These are phyloP conservation scores for Colletotrichum shisoi DNA, from an alignment of 2,329 filamentous ascomycete genomes.

Conservation along the genomic window DNA sequence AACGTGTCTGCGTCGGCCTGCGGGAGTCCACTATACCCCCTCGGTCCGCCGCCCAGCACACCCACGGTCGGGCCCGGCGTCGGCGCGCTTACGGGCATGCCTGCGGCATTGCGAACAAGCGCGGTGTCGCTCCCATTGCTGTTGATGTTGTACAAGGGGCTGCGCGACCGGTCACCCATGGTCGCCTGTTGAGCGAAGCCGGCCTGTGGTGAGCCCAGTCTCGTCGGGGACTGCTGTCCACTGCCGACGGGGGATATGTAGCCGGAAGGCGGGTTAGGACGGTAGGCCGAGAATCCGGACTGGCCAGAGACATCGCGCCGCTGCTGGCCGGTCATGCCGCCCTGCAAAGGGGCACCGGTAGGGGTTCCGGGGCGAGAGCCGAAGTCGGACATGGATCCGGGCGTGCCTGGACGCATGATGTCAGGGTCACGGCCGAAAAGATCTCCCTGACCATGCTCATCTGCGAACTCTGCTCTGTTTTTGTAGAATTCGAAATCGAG, in stretches of 20 bases:
- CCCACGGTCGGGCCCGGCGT: conserved; percentile 56
- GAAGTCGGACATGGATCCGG: conserved; percentile 59
- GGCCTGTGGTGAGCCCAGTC: conserved; percentile 26
- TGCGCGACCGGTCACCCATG: conserved; percentile 48
- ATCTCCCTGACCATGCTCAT: conserved; percentile 82
- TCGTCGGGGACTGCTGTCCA: conserved; percentile 34
- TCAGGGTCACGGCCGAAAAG: conserved; percentile 69
- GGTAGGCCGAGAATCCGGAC: conserved; percentile 40
- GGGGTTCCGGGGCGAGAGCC: conserved; percentile 63
- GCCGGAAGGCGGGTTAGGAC: conserved; percentile 35
- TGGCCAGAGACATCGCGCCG: conserved; percentile 30
- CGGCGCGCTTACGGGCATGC: conserved; percentile 56
- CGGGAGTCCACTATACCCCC: conserved; percentile 67
- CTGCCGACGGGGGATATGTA: conserved; percentile 40
- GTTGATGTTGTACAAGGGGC: conserved; percentile 57
- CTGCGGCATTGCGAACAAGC: conserved; percentile 62
- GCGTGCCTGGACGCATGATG: conserved; percentile 68
- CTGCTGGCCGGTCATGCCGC: conserved; percentile 41
- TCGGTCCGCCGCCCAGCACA: conserved; percentile 65
- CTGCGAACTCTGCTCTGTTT: conserved; percentile 84
- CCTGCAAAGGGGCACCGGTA: conserved; percentile 49
- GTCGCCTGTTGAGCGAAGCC: conserved; percentile 36
- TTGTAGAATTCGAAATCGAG: conserved; percentile 94
- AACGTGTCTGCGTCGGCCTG: conserved; percentile 58
- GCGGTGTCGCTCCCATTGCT: conserved; percentile 63